These are phyloP conservation scores for Ganoderma resinaceum DNA, from an alignment of 1,284 basidiomycete species.

Conservation along the genomic window DNA sequence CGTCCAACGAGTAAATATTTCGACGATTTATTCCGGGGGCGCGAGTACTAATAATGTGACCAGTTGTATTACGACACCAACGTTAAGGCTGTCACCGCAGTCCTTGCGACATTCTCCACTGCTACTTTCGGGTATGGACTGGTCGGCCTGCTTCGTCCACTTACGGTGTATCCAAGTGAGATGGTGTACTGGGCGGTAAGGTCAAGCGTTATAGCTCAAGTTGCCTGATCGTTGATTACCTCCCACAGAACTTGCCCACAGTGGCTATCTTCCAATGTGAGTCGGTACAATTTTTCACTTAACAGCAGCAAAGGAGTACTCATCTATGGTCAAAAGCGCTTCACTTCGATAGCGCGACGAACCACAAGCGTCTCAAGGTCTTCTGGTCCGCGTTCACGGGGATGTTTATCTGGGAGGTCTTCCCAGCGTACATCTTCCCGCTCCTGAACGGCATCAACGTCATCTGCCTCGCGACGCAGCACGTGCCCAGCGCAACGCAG, in stretches of 20 bases:
- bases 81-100: conserved; percentile 61
- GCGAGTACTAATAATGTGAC: conserved; percentile 23
- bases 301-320: not conserved
- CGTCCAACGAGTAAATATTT: conserved; percentile 57
- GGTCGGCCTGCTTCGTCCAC: conserved; percentile 60
- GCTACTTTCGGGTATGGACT: conserved; percentile 70
- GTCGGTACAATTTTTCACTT: not conserved
- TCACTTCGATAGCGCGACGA: conserved; percentile 56
- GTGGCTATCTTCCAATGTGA: conserved; percentile 68
- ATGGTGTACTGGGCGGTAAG: conserved; percentile 72
- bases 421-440: conserved; percentile 70
- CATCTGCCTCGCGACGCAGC: conserved; percentile 62
- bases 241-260: conserved; percentile 60
- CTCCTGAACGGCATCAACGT: conserved; percentile 63
- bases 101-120: conserved; percentile 71
- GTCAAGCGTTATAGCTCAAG: conserved; percentile 23
- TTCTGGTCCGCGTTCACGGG: conserved; percentile 66
- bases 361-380: conserved; percentile 59
- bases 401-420: conserved; percentile 63
- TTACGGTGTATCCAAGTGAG: conserved; percentile 73
- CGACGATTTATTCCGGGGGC: conserved; percentile 49
- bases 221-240: not conserved
- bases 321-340: conserved; percentile 45
- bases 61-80: conserved; percentile 68
- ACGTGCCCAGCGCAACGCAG: conserved; percentile 47